Base-by-base conservation (phyloP, 2,329 filamentous ascomycete species). In the Mycosphaerella arachidis region DNA sequence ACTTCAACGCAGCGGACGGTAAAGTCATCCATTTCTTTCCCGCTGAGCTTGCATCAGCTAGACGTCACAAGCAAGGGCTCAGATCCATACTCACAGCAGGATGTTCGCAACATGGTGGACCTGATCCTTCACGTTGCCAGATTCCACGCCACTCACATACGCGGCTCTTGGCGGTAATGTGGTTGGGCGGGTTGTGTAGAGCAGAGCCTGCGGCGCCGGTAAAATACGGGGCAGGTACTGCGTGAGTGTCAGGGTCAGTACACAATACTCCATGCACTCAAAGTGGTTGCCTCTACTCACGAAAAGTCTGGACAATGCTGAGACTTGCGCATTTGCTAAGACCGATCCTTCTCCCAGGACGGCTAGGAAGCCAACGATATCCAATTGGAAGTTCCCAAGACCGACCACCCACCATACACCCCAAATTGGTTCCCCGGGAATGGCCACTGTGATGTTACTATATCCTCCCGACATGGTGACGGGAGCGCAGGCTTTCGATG, bases 281-380 rank as follows among this genome's bases (percentile, higher is more conserved):
- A n/a, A 6, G 37, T 13, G 9, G 10, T 2, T 12, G 12, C 31
- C 7, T 35, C 31, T 8, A 40, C 37, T 40, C 7, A 40, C 37
- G 63, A 79, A 78, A 67, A 80, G 77, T 67, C 69, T 73, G 10
- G 79, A 81, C 5, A 82, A 72, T 0, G 79, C 79, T 5, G 78
- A 76, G 24, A 82, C 78, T 67, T 81, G 78, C 18, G 79, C 78
- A 63, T 80, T 81, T 46, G 78, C 76, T 6, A 78, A 71, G 24
- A 82, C 52, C 76, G 64, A 79, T 71, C 79, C 78, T 69, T 82
- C 80, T 50, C 80, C 80, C 30, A 82, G 70, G 62, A 82, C 79
- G 59, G 80, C 80, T n/a, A 82, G 77, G 67, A 82, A 82, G 68
- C 81, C 81, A 60, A 83, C 81, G 52, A 83, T 82, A 66, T 83